Conservation (phyloP, 1,139 yeast species). For the Spathaspora sp. region DNA sequence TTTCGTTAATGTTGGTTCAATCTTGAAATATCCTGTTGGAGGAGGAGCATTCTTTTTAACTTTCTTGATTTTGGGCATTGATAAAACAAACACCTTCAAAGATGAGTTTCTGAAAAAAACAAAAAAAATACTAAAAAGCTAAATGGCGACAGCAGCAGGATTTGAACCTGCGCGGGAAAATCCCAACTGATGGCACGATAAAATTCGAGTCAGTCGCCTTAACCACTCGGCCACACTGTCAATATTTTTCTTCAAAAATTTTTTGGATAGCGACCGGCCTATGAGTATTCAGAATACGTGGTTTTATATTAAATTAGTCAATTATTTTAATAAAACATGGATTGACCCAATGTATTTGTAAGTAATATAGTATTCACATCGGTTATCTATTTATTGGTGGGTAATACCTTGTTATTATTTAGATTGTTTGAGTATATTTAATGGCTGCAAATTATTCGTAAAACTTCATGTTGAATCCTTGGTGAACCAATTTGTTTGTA, state of each 20-base stretch:
- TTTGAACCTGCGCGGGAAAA: slow-evolving; percentile 88
- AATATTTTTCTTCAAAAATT: slow-evolving; percentile 1
- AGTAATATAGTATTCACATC: not conserved
- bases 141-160: slow-evolving; percentile 77
- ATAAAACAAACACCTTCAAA: not conserved
- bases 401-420: not conserved
- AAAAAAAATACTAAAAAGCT: slow-evolving; percentile 17
- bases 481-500: not conserved
- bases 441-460: not conserved
- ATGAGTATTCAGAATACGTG: too few species aligned
- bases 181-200: slow-evolving; percentile 61
- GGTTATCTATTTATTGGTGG: not conserved
- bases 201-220: slow-evolving; percentile 78
- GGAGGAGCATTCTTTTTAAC: slow-evolving; percentile 48
- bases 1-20: slow-evolving; percentile 69
- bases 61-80: slow-evolving; percentile 46
- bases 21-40: slow-evolving; percentile 74
- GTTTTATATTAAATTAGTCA: too few species aligned
- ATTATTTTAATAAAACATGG: too few species aligned
- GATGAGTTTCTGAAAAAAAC: not conserved
- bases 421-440: not conserved
- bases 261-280: too few species aligned
- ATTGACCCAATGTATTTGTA: too few species aligned
- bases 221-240: slow-evolving; percentile 80
- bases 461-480: not conserved